These are phyloP conservation scores for Auriscalpium vulgare DNA, from an alignment of 768 basidiomycete species.

Conservation along the genomic window DNA sequence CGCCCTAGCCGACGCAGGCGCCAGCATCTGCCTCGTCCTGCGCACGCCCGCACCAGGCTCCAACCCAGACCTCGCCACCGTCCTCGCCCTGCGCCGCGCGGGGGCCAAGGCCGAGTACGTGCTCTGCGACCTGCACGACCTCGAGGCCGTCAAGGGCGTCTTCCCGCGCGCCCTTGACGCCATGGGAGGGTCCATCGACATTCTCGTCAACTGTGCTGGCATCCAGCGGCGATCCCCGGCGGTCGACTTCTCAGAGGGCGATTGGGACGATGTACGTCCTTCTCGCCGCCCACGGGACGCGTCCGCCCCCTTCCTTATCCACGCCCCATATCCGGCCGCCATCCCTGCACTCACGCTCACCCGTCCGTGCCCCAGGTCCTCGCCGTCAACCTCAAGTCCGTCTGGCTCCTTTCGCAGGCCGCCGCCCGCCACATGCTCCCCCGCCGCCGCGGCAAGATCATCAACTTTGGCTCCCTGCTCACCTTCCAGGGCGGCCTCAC, in stretches of 20 bases:
- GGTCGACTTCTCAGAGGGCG: conserved; percentile 55
- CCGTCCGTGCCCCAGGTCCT: conserved; percentile 46
- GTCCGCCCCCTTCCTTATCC: conserved; percentile 5
- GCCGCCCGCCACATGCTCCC: conserved; percentile 88
- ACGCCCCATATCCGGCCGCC: too few relatives aligned
- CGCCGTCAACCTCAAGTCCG: conserved; percentile 81
- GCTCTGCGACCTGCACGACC: conserved; percentile 49
- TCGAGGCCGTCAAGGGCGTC: conserved; percentile 40
- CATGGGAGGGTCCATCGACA: conserved; percentile 47
- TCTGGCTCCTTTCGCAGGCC: conserved; percentile 78
- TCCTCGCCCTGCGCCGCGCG: conserved; percentile 27
- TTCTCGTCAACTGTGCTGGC: conserved; percentile 65
- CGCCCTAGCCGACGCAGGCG: conserved; percentile 48
- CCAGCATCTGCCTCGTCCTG: conserved; percentile 39
- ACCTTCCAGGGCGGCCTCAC: conserved; percentile 50
- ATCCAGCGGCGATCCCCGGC: conserved; percentile 53
- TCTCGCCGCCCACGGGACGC: background rate
- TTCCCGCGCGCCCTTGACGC: conserved; percentile 39
- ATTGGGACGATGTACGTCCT: conserved; percentile 62
- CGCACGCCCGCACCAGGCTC: conserved; percentile 32
- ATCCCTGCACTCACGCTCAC: conserved; percentile 5
- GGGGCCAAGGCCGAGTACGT: conserved; percentile 34
- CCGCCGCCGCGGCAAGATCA: conserved; percentile 60
- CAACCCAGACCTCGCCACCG: conserved; percentile 28
- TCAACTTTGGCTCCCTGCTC: conserved; percentile 41